Conservation (phyloP, 1,284 basidiomycete species). For the Phenoliferia sp. region DNA sequence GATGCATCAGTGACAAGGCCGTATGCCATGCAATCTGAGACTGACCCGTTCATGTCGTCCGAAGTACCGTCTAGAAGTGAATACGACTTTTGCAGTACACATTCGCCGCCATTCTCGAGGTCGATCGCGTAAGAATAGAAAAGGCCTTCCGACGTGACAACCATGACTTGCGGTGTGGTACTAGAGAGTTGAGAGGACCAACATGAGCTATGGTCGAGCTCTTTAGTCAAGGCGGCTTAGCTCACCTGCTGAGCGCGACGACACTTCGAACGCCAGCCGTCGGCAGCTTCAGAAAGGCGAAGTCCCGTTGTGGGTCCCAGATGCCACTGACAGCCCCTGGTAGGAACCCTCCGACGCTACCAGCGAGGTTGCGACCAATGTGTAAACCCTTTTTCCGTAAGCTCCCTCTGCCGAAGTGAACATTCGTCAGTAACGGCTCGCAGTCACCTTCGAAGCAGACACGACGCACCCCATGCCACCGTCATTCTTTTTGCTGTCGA, state of each 20-base stretch:
- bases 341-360: constrained; percentile 81
- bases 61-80: constrained; percentile 28
- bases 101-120: constrained; percentile 92
- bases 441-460: neutral
- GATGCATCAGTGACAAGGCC: no score
- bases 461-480: constrained; percentile 16
- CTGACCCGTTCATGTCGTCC: constrained; percentile 15
- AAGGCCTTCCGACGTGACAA: constrained; percentile 88
- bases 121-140: constrained; percentile 97
- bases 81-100: constrained; percentile 88
- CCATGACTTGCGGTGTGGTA: constrained; percentile 94
- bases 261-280: constrained; percentile 63
- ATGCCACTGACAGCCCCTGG: constrained; percentile 88
- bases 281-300: constrained; percentile 87
- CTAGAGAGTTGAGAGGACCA: constrained; percentile 46
- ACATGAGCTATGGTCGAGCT: neutral
- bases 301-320: constrained; percentile 95
- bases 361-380: constrained; percentile 71
- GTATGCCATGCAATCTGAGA: no score
- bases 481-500: constrained; percentile 37
- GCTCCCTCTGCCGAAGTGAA: constrained; percentile 24
- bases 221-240: neutral
- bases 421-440: neutral
- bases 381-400: constrained; percentile 69
- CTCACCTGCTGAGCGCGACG: constrained; percentile 74